Base-by-base conservation (phyloP, 1,284 basidiomycete species). In the Apiotrichum porosum region DNA sequence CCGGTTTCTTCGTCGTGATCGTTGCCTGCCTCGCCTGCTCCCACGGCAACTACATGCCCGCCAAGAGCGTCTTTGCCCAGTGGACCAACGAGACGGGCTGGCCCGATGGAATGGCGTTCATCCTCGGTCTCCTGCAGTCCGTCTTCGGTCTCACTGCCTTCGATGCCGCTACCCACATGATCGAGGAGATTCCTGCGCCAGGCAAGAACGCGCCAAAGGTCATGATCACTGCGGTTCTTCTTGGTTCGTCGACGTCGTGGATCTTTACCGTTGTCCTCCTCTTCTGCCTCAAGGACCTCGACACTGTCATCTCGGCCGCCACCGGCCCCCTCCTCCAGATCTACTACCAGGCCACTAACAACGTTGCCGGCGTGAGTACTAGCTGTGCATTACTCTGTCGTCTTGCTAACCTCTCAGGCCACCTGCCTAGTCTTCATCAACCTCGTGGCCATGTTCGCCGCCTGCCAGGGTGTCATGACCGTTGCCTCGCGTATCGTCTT, bases 401-500 rank as follows among this genome's bases (percentile, higher is more conserved):
- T 4, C 3, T 9, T 9, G 28, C 48, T 50, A 33, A 49, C 18
- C 4, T 19, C n/a, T 10, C 44, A 51, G 49, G 38, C 51, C 3
- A 52, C 51, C 48, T 81, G 80, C 44, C 51, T 53, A 9, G 53
- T 65, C 22, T 63, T 71, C 44, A 73, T 76, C 58, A 72, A 74
- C 9, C 61, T 75, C 26, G 42, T 62, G 9, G 63, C 61, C 15
- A 72, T 75, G 72, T 62, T 60, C 22, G 56, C 55, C 33, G 54
- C 60, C 1, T 47, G 56, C 12, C 55, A 57, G 40, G 66, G 81
- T 18, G 80, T 82, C 54, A 78, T 79, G 50, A 81, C 80, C 42
- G 81, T 80, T 4, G 79, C 81, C 9, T 83, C 81, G 1, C 78
- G 84, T 10, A 80, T 83, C 55, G 81, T 80, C 3, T 81, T 81